A percentile compares a stretch with the other conserved stretches of the same genome.
phyloP scores from a whole-genome alignment of 176 grass and related monocot species.

The Carex littledalei region DNA sequence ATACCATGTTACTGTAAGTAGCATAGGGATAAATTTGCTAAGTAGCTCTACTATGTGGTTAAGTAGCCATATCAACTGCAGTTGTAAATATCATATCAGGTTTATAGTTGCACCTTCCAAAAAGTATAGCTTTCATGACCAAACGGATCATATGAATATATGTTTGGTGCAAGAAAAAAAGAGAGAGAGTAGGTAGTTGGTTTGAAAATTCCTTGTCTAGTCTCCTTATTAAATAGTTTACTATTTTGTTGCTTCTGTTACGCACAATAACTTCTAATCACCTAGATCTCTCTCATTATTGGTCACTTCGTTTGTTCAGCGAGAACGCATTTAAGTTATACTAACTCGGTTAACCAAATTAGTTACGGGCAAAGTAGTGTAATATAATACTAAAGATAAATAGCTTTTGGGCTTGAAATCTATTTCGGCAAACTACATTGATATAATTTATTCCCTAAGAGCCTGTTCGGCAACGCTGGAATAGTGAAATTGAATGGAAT shows the following conservation, averaged over 20 bases:
- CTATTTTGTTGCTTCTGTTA: background rate
- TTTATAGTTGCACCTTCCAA: conserved; percentile 4
- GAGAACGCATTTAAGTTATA: no score
- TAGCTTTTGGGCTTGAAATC: no score
- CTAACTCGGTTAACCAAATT: no score
- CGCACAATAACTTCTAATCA: background rate
- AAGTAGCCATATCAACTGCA: background rate
- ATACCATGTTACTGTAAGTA: no score
- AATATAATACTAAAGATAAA: no score
- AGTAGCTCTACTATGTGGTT: background rate
- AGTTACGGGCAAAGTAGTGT: no score
- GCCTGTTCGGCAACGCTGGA: no score
- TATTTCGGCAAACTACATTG: no score
- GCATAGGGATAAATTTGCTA: background rate
- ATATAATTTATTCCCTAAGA: no score
- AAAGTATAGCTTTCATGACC: conserved; percentile 1
- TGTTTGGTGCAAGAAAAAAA: background rate
- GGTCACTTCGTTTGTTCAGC: background rate
- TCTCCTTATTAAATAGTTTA: background rate
- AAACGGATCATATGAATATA: background rate
- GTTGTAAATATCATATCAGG: background rate
- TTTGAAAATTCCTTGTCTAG: background rate
- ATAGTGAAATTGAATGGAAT: no score
- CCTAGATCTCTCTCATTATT: background rate
- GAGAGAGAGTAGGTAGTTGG: conserved; percentile 7